phyloP scores from a whole-genome alignment of 177 flowering plant species.

The Tripterygium wilfordii region DNA sequence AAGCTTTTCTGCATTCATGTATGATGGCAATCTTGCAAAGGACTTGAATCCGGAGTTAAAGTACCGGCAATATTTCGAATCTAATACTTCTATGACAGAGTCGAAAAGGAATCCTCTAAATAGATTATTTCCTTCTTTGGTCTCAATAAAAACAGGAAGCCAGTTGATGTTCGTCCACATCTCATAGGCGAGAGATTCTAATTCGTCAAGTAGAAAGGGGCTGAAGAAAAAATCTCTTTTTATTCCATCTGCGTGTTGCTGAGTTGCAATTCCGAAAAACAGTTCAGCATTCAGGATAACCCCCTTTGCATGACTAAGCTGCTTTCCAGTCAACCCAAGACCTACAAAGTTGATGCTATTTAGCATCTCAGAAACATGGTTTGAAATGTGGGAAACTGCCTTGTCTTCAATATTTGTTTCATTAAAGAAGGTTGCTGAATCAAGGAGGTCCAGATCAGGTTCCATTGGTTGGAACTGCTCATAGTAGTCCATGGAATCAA shows the following conservation, averaged over 20 bases:
- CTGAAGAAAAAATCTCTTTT: constrained; percentile 21
- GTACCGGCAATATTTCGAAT: constrained; percentile 30
- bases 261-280: constrained; percentile 30
- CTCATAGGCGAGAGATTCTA: constrained; percentile 38
- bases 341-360: constrained; percentile 15
- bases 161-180: constrained; percentile 19
- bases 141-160: constrained; percentile 25
- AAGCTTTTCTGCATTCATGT: constrained; percentile 22
- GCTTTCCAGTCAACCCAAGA: constrained; percentile 26
- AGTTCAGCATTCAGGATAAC: constrained; percentile 51
- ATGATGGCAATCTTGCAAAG: constrained; percentile 32
- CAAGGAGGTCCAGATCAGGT: constrained; percentile 37
- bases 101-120: constrained; percentile 58
- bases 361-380: constrained; percentile 29
- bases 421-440: constrained; percentile 44
- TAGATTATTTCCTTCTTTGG: constrained; percentile 27
- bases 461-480: constrained; percentile 13
- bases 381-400: constrained; percentile 18
- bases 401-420: constrained; percentile 9
- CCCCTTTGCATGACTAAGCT: constrained; percentile 37
- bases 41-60: constrained; percentile 26
- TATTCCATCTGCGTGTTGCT: constrained; percentile 8
- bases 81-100: constrained; percentile 52
- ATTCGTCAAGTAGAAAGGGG: constrained; percentile 39
- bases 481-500: constrained; percentile 27